A percentile compares a stretch with the other conserved stretches of the same genome.
These are phyloP conservation scores for Yarrowia phangngaensis DNA, from an alignment of 805 yeast genomes.

Conservation along the genomic window DNA sequence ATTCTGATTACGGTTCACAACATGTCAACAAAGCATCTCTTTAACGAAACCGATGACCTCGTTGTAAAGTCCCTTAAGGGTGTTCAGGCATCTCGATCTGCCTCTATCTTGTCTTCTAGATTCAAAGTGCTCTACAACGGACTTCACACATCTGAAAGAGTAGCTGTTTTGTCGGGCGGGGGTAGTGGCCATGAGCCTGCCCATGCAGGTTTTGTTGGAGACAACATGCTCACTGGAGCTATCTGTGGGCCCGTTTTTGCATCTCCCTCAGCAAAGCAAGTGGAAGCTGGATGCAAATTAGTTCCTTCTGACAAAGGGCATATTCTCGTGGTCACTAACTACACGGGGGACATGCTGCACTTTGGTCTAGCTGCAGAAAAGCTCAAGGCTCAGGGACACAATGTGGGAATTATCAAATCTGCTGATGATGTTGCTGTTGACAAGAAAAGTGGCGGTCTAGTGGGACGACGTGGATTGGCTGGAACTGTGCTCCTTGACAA, in stretches of 20 bases:
- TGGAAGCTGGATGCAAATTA: conserved; percentile 65
- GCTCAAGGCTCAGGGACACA: conserved; percentile 71
- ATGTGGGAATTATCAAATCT: conserved; percentile 69
- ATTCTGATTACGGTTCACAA: too few relatives aligned
- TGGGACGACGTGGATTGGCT: conserved; percentile 76
- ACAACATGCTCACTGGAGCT: conserved; percentile 79
- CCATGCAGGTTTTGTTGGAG: conserved; percentile 88
- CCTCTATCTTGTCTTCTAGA: conserved; percentile 41
- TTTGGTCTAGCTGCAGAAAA: conserved; percentile 89
- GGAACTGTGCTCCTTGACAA: conserved; percentile 88
- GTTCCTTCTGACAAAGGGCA: conserved; percentile 58
- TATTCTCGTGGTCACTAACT: conserved; percentile 78
- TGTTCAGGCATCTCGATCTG: conserved; percentile 42
- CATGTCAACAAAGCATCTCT: conserved; percentile 45
- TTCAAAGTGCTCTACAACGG: conserved; percentile 43
- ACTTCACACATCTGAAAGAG: conserved; percentile 35
- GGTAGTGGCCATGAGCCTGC: conserved; percentile 61
- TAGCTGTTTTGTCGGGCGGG: conserved; percentile 54
- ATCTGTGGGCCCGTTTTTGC: conserved; percentile 89
- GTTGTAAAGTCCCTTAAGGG: conserved; percentile 44
- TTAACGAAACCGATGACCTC: conserved; percentile 42
- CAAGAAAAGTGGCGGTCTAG: conserved; percentile 60
- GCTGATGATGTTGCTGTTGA: conserved; percentile 95
- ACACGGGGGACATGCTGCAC: conserved; percentile 91
- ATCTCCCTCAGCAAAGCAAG: conserved; percentile 90